Conservation (phyloP, 495 filamentous ascomycete genomes). For the Aspergillus biplanus region DNA sequence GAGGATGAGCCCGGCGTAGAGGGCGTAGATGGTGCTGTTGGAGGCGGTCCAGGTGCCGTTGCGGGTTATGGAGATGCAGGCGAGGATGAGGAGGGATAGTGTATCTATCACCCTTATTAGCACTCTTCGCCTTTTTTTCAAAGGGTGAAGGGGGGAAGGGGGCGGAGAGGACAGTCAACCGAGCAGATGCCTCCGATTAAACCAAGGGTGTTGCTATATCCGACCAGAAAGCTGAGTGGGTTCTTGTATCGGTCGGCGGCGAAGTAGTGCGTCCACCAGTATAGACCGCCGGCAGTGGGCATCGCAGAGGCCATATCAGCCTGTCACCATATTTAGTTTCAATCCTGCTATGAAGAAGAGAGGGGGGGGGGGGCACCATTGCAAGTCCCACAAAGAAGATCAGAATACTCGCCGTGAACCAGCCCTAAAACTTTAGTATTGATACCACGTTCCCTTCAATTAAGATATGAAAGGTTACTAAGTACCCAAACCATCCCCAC, state of each 20-base stretch:
- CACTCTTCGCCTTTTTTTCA: no score
- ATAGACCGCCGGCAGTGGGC: slow-evolving; percentile 70
- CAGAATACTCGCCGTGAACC: slow-evolving; percentile 63
- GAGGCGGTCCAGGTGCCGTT: slow-evolving; percentile 67
- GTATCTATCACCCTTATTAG: slow-evolving; percentile 42
- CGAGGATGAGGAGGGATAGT: slow-evolving; percentile 56
- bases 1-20: slow-evolving; percentile 62
- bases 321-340: slow-evolving; percentile 27
- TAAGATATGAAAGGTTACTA: not conserved
- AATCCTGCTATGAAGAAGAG: not conserved
- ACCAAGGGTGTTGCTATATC: slow-evolving; percentile 72
- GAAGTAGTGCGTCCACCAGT: slow-evolving; percentile 76
- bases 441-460: no score
- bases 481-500: slow-evolving; percentile 70
- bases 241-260: slow-evolving; percentile 61
- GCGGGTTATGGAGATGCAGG: slow-evolving; percentile 61
- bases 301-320: slow-evolving; percentile 70
- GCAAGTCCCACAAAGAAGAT: slow-evolving; percentile 70
- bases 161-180: slow-evolving; percentile 52
- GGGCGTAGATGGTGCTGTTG: slow-evolving; percentile 62
- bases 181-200: slow-evolving; percentile 66
- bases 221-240: slow-evolving; percentile 68
- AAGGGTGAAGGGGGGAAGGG: not conserved
- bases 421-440: slow-evolving; percentile 48
- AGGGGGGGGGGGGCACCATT: slow-evolving; percentile 46